phyloP scores from a whole-genome alignment of 495 filamentous ascomycete genomes.

The Xylaria castorea region DNA sequence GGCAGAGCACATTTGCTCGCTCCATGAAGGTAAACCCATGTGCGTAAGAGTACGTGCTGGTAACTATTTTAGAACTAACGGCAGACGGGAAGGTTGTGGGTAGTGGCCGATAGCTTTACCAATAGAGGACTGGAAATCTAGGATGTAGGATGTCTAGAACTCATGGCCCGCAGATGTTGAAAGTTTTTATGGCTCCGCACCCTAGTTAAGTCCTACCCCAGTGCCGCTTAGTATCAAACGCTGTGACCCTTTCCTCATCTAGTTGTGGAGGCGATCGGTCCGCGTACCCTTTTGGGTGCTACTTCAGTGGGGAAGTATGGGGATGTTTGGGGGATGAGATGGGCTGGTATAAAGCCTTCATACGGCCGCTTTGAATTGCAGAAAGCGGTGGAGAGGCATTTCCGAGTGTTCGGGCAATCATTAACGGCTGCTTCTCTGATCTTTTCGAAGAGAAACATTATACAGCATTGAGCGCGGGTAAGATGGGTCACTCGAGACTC shows the following conservation, averaged over 20 bases:
- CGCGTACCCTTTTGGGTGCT: slow-evolving; percentile 20
- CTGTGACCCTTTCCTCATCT: slow-evolving; percentile 4
- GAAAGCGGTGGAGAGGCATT: background rate
- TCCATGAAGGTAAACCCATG: background rate
- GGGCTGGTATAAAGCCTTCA: slow-evolving; percentile 18
- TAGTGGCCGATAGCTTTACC: background rate
- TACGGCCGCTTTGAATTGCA: slow-evolving; percentile 9
- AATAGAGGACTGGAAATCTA: background rate
- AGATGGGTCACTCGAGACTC: slow-evolving; percentile 36
- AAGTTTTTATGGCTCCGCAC: background rate
- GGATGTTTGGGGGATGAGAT: slow-evolving; percentile 12
- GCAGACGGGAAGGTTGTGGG: background rate
- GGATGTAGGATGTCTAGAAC: background rate
- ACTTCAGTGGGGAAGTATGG: slow-evolving; percentile 10
- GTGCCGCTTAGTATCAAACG: background rate
- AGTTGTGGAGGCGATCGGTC: slow-evolving; percentile 21
- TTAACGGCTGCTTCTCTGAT: background rate
- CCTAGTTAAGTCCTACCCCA: background rate
- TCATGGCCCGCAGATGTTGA: background rate
- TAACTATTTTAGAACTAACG: slow-evolving; percentile 7
- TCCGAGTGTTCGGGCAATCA: background rate
- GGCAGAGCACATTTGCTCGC: background rate
- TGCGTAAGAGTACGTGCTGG: background rate
- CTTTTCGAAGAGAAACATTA: background rate
- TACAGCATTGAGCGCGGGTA: background rate